Evolutionary conservation across 768 basidiomycete genomes (phyloP), one percentile per base, ranked within the genome.

Genomic region (Exidia glandulosa): DNA sequence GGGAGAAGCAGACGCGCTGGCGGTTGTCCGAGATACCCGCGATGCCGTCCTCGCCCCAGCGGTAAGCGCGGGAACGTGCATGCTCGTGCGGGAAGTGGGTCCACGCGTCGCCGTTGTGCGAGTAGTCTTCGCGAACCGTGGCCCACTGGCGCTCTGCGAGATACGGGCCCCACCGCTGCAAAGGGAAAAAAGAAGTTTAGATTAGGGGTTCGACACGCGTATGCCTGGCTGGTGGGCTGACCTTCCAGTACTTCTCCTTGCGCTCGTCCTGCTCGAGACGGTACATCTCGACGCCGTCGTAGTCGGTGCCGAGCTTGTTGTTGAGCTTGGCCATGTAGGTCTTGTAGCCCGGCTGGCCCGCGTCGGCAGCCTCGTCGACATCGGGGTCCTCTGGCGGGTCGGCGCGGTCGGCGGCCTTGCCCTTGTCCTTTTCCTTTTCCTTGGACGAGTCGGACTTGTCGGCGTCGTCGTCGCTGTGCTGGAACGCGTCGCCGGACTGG

Each of bases 41-140:
- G 60, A 99, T 86, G 55, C 96, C 96, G 67, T 99, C 96, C 72
- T 99, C 96, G 47, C 96, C 96, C 96, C 96, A 99, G 67, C 96
- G 81, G 74, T 97, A 99, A 27, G 94, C 90, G 60, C 96, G 85
- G 60, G 92, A 94, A 61, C 93, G 81, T 1, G 93, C 88, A 59
- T 94, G 92, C 60, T 89, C 90, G 67, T 95, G 94, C 37, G 93
- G 94, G 69, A 96, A 96, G 69, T 94, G 91, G 60, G 81, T 85
- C 93, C 93, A 96, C 7, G 92, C 94, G 70, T 96, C 93, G 57
- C 96, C 96, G 69, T 98, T 86, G 25, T 79, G 86, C 34, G 96
- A 98, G 74, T 99, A 99, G 71, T 99, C 96, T 73, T 99, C 96
- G 63, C 96, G 85, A 45, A 99, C 96, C 25, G 95, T 98, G 25